phyloP scores from a whole-genome alignment of 371 early-diverging fungal genomes.

The Apophysomyces elegans region DNA sequence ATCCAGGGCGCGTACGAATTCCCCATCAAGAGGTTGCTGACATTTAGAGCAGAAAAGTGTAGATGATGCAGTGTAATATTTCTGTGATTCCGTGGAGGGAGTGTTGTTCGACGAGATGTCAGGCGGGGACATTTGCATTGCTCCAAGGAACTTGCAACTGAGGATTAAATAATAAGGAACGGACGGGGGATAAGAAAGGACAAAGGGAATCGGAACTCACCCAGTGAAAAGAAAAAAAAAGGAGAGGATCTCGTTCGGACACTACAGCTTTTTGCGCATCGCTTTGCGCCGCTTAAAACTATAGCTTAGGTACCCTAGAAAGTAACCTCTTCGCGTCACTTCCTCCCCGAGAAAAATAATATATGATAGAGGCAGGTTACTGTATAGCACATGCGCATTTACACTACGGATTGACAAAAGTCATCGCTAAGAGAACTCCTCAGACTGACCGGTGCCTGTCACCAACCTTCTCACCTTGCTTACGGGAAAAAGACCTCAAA shows the following conservation, averaged over 20 bases:
- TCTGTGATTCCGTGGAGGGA: constrained; percentile 8
- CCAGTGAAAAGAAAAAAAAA: neutral
- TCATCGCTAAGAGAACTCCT: no score
- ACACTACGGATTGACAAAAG: no score
- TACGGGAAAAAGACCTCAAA: no score
- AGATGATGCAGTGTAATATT: constrained; percentile 5
- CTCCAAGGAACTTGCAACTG: constrained; percentile 11
- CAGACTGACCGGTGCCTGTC: no score
- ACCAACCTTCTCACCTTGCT: no score
- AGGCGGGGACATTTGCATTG: constrained; percentile 10
- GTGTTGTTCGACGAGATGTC: constrained; percentile 5
- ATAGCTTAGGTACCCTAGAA: no score
- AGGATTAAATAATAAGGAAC: constrained; percentile 8
- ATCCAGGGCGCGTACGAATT: constrained; percentile 90
- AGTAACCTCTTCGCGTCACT: no score
- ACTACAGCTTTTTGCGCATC: no score
- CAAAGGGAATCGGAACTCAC: constrained; percentile 11
- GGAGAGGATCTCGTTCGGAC: neutral
- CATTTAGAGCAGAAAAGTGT: constrained; percentile 31
- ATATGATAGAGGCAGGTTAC: no score
- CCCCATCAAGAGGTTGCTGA: constrained; percentile 58
- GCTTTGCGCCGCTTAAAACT: no score
- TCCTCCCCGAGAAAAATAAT: no score
- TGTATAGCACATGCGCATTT: no score
- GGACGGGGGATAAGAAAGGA: constrained; percentile 3